Evolutionary conservation across 202 grass and related monocot species (phyloP), one percentile per base, ranked within the genome.

Genomic region (Dendrocalamus latiflorus): DNA sequence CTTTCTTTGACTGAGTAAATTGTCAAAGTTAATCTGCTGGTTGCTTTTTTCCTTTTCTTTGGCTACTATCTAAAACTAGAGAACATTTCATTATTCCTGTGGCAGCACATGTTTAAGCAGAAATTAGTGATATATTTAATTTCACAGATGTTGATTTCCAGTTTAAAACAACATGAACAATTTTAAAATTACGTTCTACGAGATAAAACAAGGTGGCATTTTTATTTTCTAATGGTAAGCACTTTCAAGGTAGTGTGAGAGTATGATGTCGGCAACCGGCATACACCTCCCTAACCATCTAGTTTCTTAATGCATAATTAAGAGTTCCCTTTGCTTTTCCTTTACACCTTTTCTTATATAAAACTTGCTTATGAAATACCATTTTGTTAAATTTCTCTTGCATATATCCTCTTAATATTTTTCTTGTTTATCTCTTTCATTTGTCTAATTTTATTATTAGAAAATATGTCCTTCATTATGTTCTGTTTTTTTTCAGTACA

Each of bases 401-500:
- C 58, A 68, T 54, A 22, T 78, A 26, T 74, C 30, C 44, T 80
- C 9, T 8, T 34, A 63, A 55, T 20, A 72, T 41, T 20, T 65
- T 63, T 72, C 13, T 67, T 20, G 24, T 4, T 38, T 44, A 54
- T 71, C 54, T 17, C 49, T 7, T 89, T 12, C 76, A 22, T 68
- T 8, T 81, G 26, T 37, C 49, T 42, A 33, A 17, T 14, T 45
- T 74, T 49, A 55, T 70, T n/a, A 7, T 64, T 57, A 25, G 1
- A 45, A 25, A 57, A 15, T n/a, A n/a, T 67, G 9, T 51, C 20
- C 43, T 45, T 82, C 9, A 44, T 21, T 77, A 72, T 65, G 8
- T 58, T 80, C 6, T 60, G 39, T 15, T 2, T 81, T 41, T 78
- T 90, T 89, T 60, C 87, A 92, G 90, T 79, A 82, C 83, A 92